Base-by-base conservation (phyloP, 2,329 filamentous ascomycete species). In the Microcyclosporella mali region DNA sequence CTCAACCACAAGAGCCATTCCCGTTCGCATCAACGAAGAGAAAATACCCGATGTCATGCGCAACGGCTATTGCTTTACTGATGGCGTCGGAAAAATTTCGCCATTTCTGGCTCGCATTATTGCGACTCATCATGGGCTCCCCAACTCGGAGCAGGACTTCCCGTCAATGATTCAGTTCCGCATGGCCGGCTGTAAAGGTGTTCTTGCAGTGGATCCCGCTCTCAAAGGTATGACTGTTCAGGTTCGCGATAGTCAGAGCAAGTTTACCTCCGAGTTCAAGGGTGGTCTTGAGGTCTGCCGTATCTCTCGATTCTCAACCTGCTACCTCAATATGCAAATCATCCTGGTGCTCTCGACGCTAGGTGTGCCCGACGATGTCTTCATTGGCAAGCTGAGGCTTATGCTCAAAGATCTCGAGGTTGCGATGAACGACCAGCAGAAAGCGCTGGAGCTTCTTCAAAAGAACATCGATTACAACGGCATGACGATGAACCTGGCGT, bases 71-170 rank as follows among this genome's bases (percentile, higher is more conserved):
- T 84, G 72, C 47, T 98, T 97, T 61, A 92, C 85, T 0, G 92
- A 98, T 57, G 92, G 92, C 0, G 85, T 97, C 2, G 92, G 92
- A 1, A 94, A 88, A 60, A 87, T 98, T n/a, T 95, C 90, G 0
- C 67, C 66, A 0, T 82, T 86, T 46, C 70, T 95, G 16, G 85
- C 88, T 0, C 70, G 79, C 19, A 78, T 92, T 66, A 79, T 94
- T 33, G 77, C 82, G 7, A 69, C 77, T 11, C 84, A 92, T 51
- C 77, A 94, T 47, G 74, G 75, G 1, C 61, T 88, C 21, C 67
- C 72, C 15, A 72, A 73, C 10, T 65, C 74, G 1, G 66, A 66
- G 6, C 31, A 50, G 1, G 66, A 72, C 2, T 66, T 74, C 3
- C 89, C 92, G 0, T 94, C 88, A 0, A 84, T 86, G 0, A 90